Conservation (phyloP, 495 filamentous ascomycete species). For the Daldinia loculata region DNA sequence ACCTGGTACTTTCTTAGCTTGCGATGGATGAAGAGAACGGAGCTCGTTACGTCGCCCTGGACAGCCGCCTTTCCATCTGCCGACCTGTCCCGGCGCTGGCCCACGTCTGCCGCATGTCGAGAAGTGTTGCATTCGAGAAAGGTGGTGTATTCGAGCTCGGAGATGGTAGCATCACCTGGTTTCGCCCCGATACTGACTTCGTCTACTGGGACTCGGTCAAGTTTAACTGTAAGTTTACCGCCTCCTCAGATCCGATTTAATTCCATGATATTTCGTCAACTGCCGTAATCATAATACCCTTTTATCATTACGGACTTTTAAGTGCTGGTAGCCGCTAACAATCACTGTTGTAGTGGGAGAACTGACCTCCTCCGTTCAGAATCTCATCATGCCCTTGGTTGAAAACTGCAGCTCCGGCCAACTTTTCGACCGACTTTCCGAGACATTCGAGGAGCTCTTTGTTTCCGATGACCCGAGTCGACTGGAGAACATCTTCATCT, state of each 20-base stretch:
- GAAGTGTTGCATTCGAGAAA: neutral
- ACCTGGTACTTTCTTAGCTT: neutral
- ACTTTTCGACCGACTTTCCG: neutral
- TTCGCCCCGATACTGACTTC: constrained; percentile 5
- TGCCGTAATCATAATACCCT: neutral
- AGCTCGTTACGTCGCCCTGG: neutral
- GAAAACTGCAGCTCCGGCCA: neutral
- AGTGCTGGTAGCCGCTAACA: constrained; percentile 3
- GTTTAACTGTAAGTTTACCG: constrained; percentile 7
- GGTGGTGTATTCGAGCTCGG: neutral
- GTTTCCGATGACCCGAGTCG: neutral
- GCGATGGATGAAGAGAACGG: neutral
- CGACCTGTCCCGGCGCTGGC: constrained; percentile 4
- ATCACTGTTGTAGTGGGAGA: constrained; percentile 15
- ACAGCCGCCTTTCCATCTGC: neutral
- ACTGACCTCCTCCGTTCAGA: neutral
- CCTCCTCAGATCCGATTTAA: neutral
- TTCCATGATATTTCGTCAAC: neutral
- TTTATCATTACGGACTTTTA: neutral
- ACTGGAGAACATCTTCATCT: constrained; percentile 4
- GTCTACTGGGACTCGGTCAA: constrained; percentile 4
- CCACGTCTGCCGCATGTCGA: neutral
- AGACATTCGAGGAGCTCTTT: constrained; percentile 10
- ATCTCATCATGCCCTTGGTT: constrained; percentile 3
- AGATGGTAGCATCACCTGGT: constrained; percentile 9